Evolutionary conservation across 2,329 filamentous ascomycete species (phyloP).

Genomic region (Tolypocladium tropicale): DNA sequence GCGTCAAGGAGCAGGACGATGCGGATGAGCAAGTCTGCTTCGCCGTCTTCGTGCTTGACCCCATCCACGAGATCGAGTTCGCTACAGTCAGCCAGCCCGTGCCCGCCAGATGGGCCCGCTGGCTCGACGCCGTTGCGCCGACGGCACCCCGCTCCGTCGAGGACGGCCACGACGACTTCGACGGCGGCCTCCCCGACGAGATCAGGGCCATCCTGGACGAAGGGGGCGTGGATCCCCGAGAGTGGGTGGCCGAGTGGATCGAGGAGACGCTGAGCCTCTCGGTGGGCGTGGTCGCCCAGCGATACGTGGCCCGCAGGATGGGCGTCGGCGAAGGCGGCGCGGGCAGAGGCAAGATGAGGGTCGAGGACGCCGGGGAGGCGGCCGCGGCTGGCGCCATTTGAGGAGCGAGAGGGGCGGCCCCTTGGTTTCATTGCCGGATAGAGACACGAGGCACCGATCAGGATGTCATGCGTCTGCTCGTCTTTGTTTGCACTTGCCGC

Average conservation of each 20-base stretch:
- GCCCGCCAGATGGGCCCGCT: constrained; percentile 77
- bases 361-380: constrained; percentile 49
- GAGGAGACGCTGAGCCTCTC: constrained; percentile 74
- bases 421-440: background rate
- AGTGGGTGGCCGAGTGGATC: constrained; percentile 97
- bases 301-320: constrained; percentile 92
- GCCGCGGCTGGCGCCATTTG: constrained; percentile 47
- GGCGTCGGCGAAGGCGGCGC: constrained; percentile 76
- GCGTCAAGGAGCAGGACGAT: constrained; percentile 38
- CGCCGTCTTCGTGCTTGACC: constrained; percentile 74
- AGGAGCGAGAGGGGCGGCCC: constrained; percentile 3
- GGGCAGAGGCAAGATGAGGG: constrained; percentile 50
- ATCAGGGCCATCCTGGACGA: constrained; percentile 75
- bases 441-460: background rate
- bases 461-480: background rate
- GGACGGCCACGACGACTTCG: constrained; percentile 26
- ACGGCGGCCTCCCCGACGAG: constrained; percentile 55
- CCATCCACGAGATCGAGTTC: constrained; percentile 85
- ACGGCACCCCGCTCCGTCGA: constrained; percentile 43
- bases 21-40: constrained; percentile 59
- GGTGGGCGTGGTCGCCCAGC: constrained; percentile 80
- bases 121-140: constrained; percentile 70
- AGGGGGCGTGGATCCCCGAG: constrained; percentile 75
- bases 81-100: constrained; percentile 72
- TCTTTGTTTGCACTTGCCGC: background rate